These are phyloP conservation scores for Sphaerosporella brunnea DNA, from an alignment of 495 filamentous ascomycete species.

Conservation along the genomic window DNA sequence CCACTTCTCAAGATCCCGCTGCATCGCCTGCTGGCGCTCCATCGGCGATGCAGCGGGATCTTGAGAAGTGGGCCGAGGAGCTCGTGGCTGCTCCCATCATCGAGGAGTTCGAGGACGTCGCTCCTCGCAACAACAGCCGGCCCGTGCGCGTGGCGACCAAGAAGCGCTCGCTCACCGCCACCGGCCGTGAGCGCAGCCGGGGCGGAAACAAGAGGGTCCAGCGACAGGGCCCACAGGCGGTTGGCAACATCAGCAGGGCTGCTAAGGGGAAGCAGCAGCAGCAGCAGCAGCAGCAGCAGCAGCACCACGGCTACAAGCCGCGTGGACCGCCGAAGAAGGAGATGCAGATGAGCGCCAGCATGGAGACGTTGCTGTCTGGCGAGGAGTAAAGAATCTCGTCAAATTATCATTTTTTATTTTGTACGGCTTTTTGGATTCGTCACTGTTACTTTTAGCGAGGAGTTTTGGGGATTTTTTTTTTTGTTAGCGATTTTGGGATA, in stretches of 20 bases:
- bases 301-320: background rate
- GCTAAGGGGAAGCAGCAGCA: slow-evolving; percentile 1
- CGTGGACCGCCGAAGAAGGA: slow-evolving; percentile 1
- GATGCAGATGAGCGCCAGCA: slow-evolving; percentile 21
- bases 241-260: background rate
- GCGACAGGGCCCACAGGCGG: background rate
- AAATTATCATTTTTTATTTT: slow-evolving; percentile 5
- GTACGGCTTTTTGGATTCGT: slow-evolving; percentile 1
- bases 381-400: slow-evolving; percentile 15
- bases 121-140: background rate
- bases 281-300: no score
- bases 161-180: slow-evolving; percentile 4
- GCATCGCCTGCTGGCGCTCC: background rate
- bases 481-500: background rate
- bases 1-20: background rate
- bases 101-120: slow-evolving; percentile 4
- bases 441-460: slow-evolving; percentile 10
- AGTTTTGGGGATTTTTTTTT: slow-evolving; percentile 3
- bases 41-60: background rate
- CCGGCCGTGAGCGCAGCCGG: background rate
- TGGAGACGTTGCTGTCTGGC: slow-evolving; percentile 24
- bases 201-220: background rate
- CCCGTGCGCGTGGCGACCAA: slow-evolving; percentile 16
- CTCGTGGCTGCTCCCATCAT: background rate
- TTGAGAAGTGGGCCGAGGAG: background rate